Evolutionary conservation across 2,329 filamentous ascomycete genomes (phyloP), one percentile per base, ranked within the genome.

Genomic region (Nigrospora osmanthi): DNA sequence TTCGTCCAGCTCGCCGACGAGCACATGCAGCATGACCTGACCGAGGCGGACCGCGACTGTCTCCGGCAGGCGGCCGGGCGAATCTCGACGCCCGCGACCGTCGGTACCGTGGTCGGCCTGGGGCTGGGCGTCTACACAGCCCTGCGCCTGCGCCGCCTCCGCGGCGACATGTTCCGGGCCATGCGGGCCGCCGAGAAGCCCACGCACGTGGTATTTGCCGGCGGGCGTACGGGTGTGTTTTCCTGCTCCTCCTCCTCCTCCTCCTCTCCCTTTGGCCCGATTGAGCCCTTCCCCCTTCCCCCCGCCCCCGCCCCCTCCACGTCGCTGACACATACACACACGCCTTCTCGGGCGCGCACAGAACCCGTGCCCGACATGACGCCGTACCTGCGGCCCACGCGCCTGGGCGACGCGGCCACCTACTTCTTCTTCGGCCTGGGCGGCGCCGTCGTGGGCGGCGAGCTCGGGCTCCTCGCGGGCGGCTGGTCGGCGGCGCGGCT

Each of bases 361-460:
- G 80, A 83, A 55, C 56, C 72, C 0, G 64, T 86, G 2, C 82
- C 83, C 0, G 80, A 86, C 52, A 63, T 85, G 33, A 77, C 76
- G 0, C 70, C 71, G 0, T 55, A 78, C 34, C 52, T 85, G 35
- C 70, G 73, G 38, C 82, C 81, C 0, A 77, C 75, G 2, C 67
- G 67, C 1, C 55, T 76, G 40, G 80, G 80, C 13, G 82, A 86
- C 50, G 57, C 80, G 28, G 75, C 78, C 4, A 78, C 82, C 0
- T 84, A 81, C 55, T 73, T 76, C 49, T 75, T 85, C 55, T 80
- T 84, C 39, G 73, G 74, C 0, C 56, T 75, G 0, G 81, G 79
- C 13, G 81, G 81, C 0, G 57, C 84, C 6, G 80, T 86, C 49
- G 50, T 86, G 6, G 81, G 81, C 9, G 81, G 82, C 9, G 82